Conservation (phyloP, 495 filamentous ascomycete species). For the Podospora pseudopauciseta region DNA sequence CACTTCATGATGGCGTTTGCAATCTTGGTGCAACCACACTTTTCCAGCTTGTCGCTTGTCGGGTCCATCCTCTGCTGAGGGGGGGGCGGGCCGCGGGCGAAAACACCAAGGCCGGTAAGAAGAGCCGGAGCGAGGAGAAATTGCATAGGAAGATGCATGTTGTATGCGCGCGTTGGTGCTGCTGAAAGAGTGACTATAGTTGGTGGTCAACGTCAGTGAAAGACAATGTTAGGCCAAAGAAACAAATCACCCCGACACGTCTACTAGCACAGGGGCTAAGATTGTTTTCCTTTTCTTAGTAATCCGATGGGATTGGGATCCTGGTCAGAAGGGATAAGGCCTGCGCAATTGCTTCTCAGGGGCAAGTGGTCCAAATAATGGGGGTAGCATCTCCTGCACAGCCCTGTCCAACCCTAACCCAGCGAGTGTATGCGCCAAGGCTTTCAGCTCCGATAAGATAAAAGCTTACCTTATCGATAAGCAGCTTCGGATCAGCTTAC, state of each 20-base stretch:
- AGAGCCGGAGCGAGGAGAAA: neutral
- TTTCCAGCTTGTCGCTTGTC: neutral
- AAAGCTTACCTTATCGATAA: too few species aligned
- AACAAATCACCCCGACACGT: too few species aligned
- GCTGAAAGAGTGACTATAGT: neutral
- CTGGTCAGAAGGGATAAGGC: too few species aligned
- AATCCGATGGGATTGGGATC: too few species aligned
- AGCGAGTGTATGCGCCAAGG: too few species aligned
- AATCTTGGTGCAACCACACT: neutral
- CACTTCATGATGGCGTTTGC: neutral
- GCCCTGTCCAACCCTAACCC: too few species aligned
- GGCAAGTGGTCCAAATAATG: too few species aligned
- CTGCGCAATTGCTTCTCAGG: too few species aligned
- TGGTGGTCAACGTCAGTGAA: neutral
- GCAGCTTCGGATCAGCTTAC: neutral
- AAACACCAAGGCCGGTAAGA: neutral
- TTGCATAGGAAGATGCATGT: neutral
- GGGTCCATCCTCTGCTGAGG: neutral
- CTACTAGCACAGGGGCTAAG: too few species aligned
- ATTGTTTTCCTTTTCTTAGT: too few species aligned
- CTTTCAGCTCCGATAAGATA: too few species aligned
- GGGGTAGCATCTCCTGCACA: too few species aligned
- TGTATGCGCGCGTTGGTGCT: neutral
- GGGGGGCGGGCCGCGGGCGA: neutral
- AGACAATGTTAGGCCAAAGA: neutral